Evolutionary conservation across 2,329 filamentous ascomycete species (phyloP).

Genomic region (Chaetomium olivaceum): DNA sequence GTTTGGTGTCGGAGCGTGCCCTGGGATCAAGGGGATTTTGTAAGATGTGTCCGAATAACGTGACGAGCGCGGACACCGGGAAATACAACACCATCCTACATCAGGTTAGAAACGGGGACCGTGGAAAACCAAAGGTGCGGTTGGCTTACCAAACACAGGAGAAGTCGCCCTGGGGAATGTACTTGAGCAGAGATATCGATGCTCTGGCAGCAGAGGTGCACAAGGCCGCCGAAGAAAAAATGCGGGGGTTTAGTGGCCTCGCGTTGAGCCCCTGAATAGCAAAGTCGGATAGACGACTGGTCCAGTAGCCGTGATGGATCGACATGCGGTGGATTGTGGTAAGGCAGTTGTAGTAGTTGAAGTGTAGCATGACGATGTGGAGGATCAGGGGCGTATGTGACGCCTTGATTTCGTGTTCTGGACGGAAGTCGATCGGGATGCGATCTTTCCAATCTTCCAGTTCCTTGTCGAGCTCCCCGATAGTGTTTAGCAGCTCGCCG

Average conservation of each 20-base stretch:
- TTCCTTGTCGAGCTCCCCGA: conserved; percentile 87
- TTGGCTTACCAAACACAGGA: conserved; percentile 83
- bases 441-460: conserved; percentile 95
- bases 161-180: conserved; percentile 93
- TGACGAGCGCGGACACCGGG: conserved; percentile 91
- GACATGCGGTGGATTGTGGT: conserved; percentile 99
- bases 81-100: conserved; percentile 87
- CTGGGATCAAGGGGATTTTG: conserved; percentile 91
- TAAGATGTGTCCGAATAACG: conserved; percentile 91
- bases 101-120: conserved; percentile 25
- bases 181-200: conserved; percentile 91
- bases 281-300: conserved; percentile 88
- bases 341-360: conserved; percentile 96
- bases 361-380: conserved; percentile 91
- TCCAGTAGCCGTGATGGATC: conserved; percentile 97
- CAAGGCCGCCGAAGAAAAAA: conserved; percentile 89
- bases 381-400: conserved; percentile 91
- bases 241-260: conserved; percentile 83
- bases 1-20: conserved; percentile 81
- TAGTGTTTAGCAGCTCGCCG: conserved; percentile 90
- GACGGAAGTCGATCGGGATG: conserved; percentile 94
- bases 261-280: conserved; percentile 93
- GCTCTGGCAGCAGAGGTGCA: conserved; percentile 91
- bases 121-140: not conserved
- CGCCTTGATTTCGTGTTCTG: conserved; percentile 92